Evolutionary conservation across 139 green algal genomes (phyloP).

Genomic region (Chlamydomonas urium): DNA sequence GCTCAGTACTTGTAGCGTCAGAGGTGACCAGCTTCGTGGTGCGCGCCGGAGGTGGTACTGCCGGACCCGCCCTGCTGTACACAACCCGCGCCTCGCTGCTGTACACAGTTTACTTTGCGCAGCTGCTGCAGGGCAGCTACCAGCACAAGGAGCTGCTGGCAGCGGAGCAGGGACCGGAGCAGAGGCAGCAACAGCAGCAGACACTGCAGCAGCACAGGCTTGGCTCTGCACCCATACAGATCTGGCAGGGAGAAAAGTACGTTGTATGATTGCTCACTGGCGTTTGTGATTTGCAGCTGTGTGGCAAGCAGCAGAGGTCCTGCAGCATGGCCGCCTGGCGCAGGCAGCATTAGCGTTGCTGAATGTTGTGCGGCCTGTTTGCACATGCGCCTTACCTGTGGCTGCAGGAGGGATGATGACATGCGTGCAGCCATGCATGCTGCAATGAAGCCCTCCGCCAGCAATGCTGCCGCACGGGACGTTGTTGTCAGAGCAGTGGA

Average conservation of each 20-base stretch:
- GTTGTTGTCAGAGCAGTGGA: slow-evolving; percentile 60
- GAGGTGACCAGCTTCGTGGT: slow-evolving; percentile 64
- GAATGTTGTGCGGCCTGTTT: too few species aligned
- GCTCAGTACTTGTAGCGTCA: slow-evolving; percentile 31
- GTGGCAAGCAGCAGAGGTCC: not conserved
- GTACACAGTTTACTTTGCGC: slow-evolving; percentile 44
- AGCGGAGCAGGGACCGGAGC: not conserved
- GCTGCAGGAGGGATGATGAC: slow-evolving; percentile 27
- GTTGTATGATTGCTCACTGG: not conserved
- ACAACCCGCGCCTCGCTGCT: slow-evolving; percentile 50
- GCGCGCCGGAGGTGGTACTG: slow-evolving; percentile 41
- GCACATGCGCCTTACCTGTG: not conserved
- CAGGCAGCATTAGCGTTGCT: too few species aligned
- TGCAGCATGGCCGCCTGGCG: too few species aligned
- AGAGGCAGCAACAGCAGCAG: not conserved
- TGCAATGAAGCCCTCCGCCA: slow-evolving; percentile 63
- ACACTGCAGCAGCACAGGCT: too few species aligned
- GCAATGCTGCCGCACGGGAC: slow-evolving; percentile 32
- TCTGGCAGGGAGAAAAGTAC: not conserved
- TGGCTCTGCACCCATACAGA: not conserved
- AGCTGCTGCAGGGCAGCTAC: slow-evolving; percentile 15
- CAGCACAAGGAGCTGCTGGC: slow-evolving; percentile 21
- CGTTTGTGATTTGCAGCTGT: not conserved
- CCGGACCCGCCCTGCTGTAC: slow-evolving; percentile 74
- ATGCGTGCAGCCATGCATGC: slow-evolving; percentile 42